Percentiles rank a stretch among this genome's conserved stretches.
These are phyloP conservation scores for Rhododendron molle DNA, from an alignment of 148 eudicot genomes.

Conservation along the genomic window DNA sequence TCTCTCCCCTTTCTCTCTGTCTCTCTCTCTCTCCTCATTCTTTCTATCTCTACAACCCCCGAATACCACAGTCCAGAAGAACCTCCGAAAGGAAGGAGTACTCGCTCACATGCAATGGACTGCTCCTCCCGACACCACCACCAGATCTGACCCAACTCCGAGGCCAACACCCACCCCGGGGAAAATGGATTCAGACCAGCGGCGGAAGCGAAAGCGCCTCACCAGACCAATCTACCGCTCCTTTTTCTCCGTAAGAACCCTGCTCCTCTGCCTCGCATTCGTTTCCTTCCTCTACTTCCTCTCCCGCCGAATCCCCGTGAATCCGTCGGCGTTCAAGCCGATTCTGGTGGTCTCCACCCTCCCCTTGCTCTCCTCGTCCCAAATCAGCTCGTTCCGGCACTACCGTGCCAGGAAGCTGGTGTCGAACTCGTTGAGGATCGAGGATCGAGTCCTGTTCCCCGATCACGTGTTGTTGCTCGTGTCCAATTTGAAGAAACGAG, in stretches of 20 bases:
- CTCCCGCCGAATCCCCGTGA: slow-evolving; percentile 17
- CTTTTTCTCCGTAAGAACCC: slow-evolving; percentile 37
- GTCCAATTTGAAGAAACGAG: slow-evolving; percentile 10
- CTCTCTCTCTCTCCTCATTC: background rate
- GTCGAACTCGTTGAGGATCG: slow-evolving; percentile 19
- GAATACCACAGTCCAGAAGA: background rate
- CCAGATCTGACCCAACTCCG: background rate
- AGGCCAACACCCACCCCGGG: background rate
- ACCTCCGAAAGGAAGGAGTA: too few relatives aligned
- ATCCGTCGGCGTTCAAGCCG: slow-evolving; percentile 42
- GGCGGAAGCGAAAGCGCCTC: slow-evolving; percentile 40
- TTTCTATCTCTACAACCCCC: background rate
- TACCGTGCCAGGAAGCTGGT: background rate
- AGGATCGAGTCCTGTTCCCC: slow-evolving; percentile 58
- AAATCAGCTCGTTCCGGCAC: slow-evolving; percentile 28
- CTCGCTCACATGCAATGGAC: background rate
- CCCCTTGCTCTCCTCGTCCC: slow-evolving; percentile 30
- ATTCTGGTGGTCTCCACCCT: slow-evolving; percentile 39
- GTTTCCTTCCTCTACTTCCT: slow-evolving; percentile 28
- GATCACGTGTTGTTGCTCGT: slow-evolving; percentile 64
- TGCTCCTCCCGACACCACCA: background rate
- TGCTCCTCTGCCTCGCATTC: slow-evolving; percentile 36
- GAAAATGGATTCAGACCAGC: slow-evolving; percentile 41
- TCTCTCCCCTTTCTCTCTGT: background rate
- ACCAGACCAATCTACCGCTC: slow-evolving; percentile 5